phyloP scores from a whole-genome alignment of 257 asterid species.

The Ehretia macrophylla region DNA sequence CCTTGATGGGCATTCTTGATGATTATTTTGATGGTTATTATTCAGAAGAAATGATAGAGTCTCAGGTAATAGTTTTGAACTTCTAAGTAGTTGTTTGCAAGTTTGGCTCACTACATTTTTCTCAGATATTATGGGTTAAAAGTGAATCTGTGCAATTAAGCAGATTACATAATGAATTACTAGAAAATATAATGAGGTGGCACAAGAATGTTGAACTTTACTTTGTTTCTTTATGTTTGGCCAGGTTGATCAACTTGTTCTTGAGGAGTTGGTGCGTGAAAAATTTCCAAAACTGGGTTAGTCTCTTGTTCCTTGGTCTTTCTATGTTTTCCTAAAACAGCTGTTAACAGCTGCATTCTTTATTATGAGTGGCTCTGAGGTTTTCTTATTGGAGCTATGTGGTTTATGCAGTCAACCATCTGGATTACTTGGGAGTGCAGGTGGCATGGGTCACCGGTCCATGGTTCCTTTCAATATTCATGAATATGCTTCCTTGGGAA shows the following conservation, averaged over 20 bases:
- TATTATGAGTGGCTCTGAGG: neutral
- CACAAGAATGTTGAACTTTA: slow-evolving; percentile 13
- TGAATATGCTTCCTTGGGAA: slow-evolving; percentile 99
- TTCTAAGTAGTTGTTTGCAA: neutral
- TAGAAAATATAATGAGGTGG: slow-evolving; percentile 12
- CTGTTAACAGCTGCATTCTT: neutral
- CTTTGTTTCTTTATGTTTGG: slow-evolving; percentile 11
- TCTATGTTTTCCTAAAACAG: slow-evolving; percentile 1
- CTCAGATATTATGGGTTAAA: neutral
- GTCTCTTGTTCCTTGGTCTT: slow-evolving; percentile 17
- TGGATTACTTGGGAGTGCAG: slow-evolving; percentile 94
- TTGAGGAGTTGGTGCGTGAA: slow-evolving; percentile 90
- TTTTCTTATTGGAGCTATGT: slow-evolving; percentile 25
- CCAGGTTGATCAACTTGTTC: slow-evolving; percentile 96
- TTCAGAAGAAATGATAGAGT: slow-evolving; percentile 96
- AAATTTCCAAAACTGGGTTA: slow-evolving; percentile 78
- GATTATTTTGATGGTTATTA: slow-evolving; percentile 93
- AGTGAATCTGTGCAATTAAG: no score
- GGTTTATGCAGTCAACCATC: slow-evolving; percentile 70
- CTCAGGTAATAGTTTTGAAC: slow-evolving; percentile 59
- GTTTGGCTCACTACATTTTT: neutral
- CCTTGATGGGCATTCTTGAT: slow-evolving; percentile 85
- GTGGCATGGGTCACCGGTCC: slow-evolving; percentile 97
- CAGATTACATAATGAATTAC: no score
- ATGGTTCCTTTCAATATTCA: slow-evolving; percentile 88